These are phyloP conservation scores for Komagataella populi DNA, from an alignment of 805 yeast genomes.

Conservation along the genomic window DNA sequence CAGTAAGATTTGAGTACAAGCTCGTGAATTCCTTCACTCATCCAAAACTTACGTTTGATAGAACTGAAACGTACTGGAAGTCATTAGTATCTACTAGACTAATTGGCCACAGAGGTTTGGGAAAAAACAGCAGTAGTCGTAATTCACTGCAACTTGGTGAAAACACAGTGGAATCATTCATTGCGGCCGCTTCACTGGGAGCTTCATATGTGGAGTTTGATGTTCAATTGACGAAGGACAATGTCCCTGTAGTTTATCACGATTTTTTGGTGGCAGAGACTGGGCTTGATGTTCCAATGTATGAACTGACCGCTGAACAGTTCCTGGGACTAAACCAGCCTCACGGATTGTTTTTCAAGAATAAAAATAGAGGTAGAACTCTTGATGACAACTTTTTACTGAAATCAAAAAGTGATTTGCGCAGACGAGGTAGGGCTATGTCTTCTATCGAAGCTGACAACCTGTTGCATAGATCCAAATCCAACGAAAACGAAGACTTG, in stretches of 20 bases:
- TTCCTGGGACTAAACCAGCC: constrained; percentile 44
- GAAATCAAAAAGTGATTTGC: constrained; percentile 2
- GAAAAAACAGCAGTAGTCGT: constrained; percentile 63
- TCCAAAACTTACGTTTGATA: constrained; percentile 46
- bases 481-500: constrained; percentile 16
- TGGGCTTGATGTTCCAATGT: constrained; percentile 96
- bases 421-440: not conserved
- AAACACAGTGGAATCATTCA: constrained; percentile 87
- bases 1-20: constrained; percentile 61
- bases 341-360: constrained; percentile 6
- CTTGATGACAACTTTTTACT: constrained; percentile 17
- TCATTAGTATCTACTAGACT: constrained; percentile 79
- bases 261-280: constrained; percentile 91
- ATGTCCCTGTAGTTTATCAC: constrained; percentile 86
- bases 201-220: constrained; percentile 96
- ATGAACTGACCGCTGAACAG: constrained; percentile 78
- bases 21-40: constrained; percentile 63
- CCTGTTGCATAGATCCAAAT: constrained; percentile 22
- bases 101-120: constrained; percentile 92
- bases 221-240: constrained; percentile 87
- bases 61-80: constrained; percentile 83
- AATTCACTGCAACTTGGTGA: constrained; percentile 87
- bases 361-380: constrained; percentile 7
- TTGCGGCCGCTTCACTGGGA: constrained; percentile 92
- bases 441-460: constrained; percentile 3